Evolutionary conservation across 2,329 filamentous ascomycete species (phyloP), one percentile per base, ranked within the genome.

Genomic region (Colletotrichum shisoi): DNA sequence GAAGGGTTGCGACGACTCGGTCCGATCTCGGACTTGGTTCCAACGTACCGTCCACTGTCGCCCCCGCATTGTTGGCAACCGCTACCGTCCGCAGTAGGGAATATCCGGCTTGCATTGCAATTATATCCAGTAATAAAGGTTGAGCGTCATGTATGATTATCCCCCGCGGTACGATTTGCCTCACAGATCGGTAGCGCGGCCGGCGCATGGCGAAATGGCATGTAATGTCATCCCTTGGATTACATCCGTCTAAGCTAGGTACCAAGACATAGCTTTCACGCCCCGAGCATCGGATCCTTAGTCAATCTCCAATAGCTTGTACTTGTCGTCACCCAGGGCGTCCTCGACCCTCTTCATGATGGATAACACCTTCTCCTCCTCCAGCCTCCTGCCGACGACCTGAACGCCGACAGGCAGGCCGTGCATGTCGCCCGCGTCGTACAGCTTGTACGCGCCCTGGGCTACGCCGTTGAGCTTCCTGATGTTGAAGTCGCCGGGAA

Each of bases 361-460:
- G 0, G 89, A 87, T 57, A 97, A 79, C 0, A 96, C 92, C 80
- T 94, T 95, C 79, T 97, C 93, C 76, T 97, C 93, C 74, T 95
- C 89, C 72, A 96, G 79, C 42, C 93, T 83, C 48, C 90, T 83
- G 0, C 93, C 93, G 0, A 96, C 89, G 27, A 96, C 83, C 77
- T 97, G 93, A 8, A 97, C 89, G 0, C 87, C 94, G 0, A 96
- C 92, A 0, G 94, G 94, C 46, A 97, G 80, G 0, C 93, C 94
- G 53, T 92, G 89, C 94, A 97, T 97, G 66, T 87, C 88, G 15
- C 82, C 79, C 0, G 92, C 89, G 76, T 97, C 87, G 76, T 97
- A 97, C 72, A 93, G 84, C 78, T 91, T 93, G 77, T 95, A 96
- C 0, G 92, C 94, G 3, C 94, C 93, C 65, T 84, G 84, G 0